These are phyloP conservation scores for Gynochthodes officinalis DNA, from an alignment of 257 asterid genomes.

Conservation along the genomic window DNA sequence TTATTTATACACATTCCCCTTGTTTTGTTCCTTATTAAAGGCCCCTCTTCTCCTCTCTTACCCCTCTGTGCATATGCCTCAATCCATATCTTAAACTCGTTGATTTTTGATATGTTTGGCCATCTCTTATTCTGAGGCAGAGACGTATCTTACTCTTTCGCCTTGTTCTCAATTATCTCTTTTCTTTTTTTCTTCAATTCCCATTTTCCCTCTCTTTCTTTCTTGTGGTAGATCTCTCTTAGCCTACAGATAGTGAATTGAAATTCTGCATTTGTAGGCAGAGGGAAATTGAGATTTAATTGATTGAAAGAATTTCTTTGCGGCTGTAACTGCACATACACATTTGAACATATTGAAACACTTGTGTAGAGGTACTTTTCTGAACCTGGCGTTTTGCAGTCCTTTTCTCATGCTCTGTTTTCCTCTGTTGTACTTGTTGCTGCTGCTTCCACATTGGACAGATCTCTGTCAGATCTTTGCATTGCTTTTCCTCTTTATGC, in stretches of 20 bases:
- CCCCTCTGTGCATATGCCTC: background rate
- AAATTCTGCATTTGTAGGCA: constrained; percentile 13
- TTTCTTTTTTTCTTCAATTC: background rate
- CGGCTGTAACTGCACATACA: background rate
- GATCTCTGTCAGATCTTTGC: constrained; percentile 30
- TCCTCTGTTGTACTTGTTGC: constrained; percentile 13
- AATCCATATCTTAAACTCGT: background rate
- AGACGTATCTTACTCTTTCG: background rate
- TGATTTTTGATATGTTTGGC: background rate
- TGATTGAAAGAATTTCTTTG: background rate
- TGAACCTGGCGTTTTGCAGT: constrained; percentile 8
- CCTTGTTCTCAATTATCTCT: background rate
- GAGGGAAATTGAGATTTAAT: background rate
- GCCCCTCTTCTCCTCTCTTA: background rate
- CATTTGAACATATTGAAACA: background rate
- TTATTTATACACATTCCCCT: background rate
- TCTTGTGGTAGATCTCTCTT: constrained; percentile 5
- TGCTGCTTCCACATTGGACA: constrained; percentile 10
- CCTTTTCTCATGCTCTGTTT: constrained; percentile 12
- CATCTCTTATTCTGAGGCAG: background rate
- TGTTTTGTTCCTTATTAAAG: constrained; percentile 14
- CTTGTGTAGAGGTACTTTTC: constrained; percentile 23
- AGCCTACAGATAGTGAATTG: constrained; percentile 4
- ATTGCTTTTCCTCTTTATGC: background rate
- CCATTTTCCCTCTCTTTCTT: background rate